phyloP scores from a whole-genome alignment of 73 alveolate species.

The Stentor coeruleus region DNA sequence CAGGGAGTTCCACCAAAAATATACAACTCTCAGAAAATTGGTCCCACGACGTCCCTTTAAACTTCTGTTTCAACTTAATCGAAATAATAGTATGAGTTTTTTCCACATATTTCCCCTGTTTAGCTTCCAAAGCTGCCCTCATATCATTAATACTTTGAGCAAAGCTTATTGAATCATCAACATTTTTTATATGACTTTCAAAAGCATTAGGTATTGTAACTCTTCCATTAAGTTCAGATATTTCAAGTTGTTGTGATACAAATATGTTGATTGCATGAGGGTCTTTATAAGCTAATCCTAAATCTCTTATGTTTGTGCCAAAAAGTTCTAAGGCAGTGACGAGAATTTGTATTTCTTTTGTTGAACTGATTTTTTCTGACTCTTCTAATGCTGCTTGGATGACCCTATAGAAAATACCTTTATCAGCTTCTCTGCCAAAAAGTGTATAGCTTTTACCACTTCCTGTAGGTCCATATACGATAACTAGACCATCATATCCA shows the following conservation, averaged over 20 bases:
- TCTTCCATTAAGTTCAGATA: too few relatives aligned
- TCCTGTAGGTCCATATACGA: slow-evolving; percentile 20
- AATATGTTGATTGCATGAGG: background rate
- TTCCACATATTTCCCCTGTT: slow-evolving; percentile 17
- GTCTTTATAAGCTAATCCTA: slow-evolving; percentile 1
- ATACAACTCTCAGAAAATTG: background rate
- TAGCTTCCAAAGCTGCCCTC: slow-evolving; percentile 21
- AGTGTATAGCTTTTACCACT: slow-evolving; percentile 10
- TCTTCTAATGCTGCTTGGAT: background rate
- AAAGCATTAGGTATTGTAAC: too few relatives aligned
- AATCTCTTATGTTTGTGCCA: background rate
- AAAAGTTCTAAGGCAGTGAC: background rate
- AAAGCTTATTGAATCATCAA: too few relatives aligned
- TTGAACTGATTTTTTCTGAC: background rate
- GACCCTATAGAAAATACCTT: background rate
- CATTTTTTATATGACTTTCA: too few relatives aligned
- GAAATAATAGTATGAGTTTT: slow-evolving; percentile 26
- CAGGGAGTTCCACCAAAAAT: slow-evolving; percentile 35
- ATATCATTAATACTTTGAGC: too few relatives aligned
- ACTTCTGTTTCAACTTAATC: slow-evolving; percentile 2
- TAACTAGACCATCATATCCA: background rate
- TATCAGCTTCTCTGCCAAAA: slow-evolving; percentile 21
- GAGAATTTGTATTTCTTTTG: background rate
- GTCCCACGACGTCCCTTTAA: slow-evolving; percentile 8
- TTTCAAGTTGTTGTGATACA: background rate